phyloP scores from a whole-genome alignment of 1,284 basidiomycete species.

The Porodaedalea pini region DNA sequence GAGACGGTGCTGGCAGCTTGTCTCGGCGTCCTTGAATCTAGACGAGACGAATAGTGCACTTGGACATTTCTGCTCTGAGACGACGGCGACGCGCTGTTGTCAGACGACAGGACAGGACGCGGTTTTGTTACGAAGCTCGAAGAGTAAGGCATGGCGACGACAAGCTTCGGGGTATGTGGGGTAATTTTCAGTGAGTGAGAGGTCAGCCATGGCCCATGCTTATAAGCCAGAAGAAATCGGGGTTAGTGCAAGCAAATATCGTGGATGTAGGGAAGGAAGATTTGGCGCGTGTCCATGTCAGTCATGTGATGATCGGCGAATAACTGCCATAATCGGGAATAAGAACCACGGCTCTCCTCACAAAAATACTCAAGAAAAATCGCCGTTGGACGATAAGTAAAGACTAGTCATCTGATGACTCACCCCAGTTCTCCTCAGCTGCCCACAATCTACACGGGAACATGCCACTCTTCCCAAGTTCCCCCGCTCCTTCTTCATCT shows the following conservation, averaged over 20 bases:
- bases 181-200: not conserved
- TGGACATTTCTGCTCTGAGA: not conserved
- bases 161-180: not conserved
- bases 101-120: not conserved
- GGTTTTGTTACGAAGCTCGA: not conserved
- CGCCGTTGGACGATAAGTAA: constrained; percentile 5
- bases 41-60: constrained; percentile 23
- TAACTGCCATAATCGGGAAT: too few species aligned
- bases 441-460: constrained; percentile 2
- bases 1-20: constrained; percentile 23
- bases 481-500: not conserved
- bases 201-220: not conserved
- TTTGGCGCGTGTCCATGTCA: not conserved
- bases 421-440: not conserved
- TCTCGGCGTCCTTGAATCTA: constrained; percentile 16
- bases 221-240: not conserved
- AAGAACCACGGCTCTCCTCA: too few species aligned
- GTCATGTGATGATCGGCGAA: not conserved
- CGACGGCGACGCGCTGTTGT: constrained; percentile 2
- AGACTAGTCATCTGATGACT: constrained; percentile 10
- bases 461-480: not conserved
- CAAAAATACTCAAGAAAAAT: not conserved
- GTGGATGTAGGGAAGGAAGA: not conserved
- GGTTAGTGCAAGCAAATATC: not conserved
- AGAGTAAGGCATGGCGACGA: not conserved